Percentiles rank a stretch among this genome's conserved stretches.
These are phyloP conservation scores for Debaryomyces subglobosus DNA, from an alignment of 1,139 yeast genomes.

Conservation along the genomic window DNA sequence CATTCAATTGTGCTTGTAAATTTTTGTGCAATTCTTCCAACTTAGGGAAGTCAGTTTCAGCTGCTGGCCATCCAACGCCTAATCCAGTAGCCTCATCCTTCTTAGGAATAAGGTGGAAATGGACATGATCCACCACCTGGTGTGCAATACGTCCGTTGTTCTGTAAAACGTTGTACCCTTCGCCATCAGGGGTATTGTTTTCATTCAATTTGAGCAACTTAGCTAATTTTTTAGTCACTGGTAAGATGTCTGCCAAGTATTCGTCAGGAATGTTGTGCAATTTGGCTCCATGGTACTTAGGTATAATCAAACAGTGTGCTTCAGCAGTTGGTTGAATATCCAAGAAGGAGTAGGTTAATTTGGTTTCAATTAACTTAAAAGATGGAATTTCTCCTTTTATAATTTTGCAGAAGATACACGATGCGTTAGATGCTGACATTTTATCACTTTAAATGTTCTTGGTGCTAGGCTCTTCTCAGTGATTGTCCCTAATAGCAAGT, in stretches of 20 bases:
- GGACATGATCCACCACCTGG: constrained; percentile 93
- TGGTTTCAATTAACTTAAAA: constrained; percentile 82
- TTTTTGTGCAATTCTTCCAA: constrained; percentile 67
- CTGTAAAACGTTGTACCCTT: constrained; percentile 86
- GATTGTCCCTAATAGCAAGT: background rate
- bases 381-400: constrained; percentile 95
- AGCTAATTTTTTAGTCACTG: constrained; percentile 84
- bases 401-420: constrained; percentile 90
- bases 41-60: constrained; percentile 69
- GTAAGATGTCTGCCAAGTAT: constrained; percentile 78
- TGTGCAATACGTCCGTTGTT: constrained; percentile 95
- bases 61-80: constrained; percentile 91
- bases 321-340: constrained; percentile 91
- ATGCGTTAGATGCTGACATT: constrained; percentile 42
- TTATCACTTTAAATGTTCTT: background rate
- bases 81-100: constrained; percentile 69
- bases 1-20: constrained; percentile 52
- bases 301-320: constrained; percentile 87
- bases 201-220: constrained; percentile 65
- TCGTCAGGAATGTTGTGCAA: constrained; percentile 93
- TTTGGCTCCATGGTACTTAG: constrained; percentile 90
- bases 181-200: constrained; percentile 61
- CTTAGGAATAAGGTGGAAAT: constrained; percentile 95
- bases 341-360: constrained; percentile 76
- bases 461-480: background rate